Conservation (phyloP, 2,329 filamentous ascomycete species). For the Didymosphaeria variabile region DNA sequence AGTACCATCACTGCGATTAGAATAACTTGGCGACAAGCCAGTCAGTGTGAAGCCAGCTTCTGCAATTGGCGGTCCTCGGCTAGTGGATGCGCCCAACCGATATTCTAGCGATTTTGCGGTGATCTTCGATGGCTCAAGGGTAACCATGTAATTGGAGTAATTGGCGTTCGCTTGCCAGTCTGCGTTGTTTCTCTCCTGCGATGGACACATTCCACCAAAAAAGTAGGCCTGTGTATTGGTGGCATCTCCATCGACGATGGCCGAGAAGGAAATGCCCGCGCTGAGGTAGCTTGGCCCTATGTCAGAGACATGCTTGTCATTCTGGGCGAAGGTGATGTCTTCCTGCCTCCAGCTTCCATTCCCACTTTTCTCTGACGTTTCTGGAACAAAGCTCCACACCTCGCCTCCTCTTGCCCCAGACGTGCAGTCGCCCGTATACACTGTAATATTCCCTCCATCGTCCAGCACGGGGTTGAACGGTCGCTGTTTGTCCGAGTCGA, state of each 20-base stretch:
- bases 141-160: constrained; percentile 84
- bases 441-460: constrained; percentile 72
- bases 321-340: constrained; percentile 44
- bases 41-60: constrained; percentile 91
- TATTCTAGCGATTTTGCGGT: constrained; percentile 54
- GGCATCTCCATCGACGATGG: constrained; percentile 62
- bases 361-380: constrained; percentile 51
- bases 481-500: constrained; percentile 58
- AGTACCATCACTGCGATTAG: constrained; percentile 69
- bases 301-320: constrained; percentile 45
- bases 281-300: constrained; percentile 66
- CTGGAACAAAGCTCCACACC: constrained; percentile 74
- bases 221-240: constrained; percentile 70
- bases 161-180: constrained; percentile 74
- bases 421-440: constrained; percentile 78
- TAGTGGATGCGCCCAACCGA: constrained; percentile 57
- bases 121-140: constrained; percentile 60
- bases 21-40: constrained; percentile 72
- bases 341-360: constrained; percentile 66
- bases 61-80: constrained; percentile 73
- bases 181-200: constrained; percentile 38
- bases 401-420: constrained; percentile 59
- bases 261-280: constrained; percentile 73
- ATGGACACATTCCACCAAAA: constrained; percentile 91
- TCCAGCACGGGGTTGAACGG: constrained; percentile 75